Evolutionary conservation across 139 green algal species (phyloP).

Genomic region (Chlorella sp.): DNA sequence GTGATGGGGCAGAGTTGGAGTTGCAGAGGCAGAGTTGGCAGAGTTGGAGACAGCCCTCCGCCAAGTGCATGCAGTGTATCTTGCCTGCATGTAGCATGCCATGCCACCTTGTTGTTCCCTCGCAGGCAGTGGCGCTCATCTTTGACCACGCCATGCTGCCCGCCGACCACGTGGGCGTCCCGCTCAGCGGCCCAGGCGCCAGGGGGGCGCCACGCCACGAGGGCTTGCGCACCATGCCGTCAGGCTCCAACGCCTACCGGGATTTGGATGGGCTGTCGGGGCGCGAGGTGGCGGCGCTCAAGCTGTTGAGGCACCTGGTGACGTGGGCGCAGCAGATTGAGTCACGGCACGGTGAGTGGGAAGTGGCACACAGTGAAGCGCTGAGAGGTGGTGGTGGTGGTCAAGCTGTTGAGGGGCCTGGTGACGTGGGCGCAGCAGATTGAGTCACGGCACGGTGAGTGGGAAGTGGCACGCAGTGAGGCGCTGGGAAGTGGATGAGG

Average conservation of each 20-base stretch:
- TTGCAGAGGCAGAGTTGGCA: too few relatives aligned
- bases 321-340: conserved; percentile 2
- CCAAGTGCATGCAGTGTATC: too few relatives aligned
- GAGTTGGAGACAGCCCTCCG: too few relatives aligned
- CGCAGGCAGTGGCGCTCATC: conserved; percentile 64
- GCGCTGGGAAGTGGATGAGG: too few relatives aligned
- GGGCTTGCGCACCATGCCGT: background rate
- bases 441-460: background rate
- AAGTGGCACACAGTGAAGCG: too few relatives aligned
- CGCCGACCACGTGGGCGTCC: background rate
- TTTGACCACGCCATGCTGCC: conserved; percentile 53
- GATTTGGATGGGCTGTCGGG: background rate
- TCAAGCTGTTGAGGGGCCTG: conserved; percentile 60
- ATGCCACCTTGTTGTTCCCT: too few relatives aligned
- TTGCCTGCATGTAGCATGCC: too few relatives aligned
- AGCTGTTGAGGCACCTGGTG: conserved; percentile 54
- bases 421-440: conserved; percentile 3
- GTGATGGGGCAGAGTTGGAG: too few relatives aligned
- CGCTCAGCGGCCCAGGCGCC: background rate
- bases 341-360: background rate
- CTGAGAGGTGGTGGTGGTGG: conserved; percentile 32
- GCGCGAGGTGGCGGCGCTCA: conserved; percentile 36
- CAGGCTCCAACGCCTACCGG: background rate
- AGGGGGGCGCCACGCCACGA: background rate
- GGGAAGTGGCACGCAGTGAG: too few relatives aligned